Base-by-base conservation (phyloP, 495 filamentous ascomycete species). In the Talaromyces liani region DNA sequence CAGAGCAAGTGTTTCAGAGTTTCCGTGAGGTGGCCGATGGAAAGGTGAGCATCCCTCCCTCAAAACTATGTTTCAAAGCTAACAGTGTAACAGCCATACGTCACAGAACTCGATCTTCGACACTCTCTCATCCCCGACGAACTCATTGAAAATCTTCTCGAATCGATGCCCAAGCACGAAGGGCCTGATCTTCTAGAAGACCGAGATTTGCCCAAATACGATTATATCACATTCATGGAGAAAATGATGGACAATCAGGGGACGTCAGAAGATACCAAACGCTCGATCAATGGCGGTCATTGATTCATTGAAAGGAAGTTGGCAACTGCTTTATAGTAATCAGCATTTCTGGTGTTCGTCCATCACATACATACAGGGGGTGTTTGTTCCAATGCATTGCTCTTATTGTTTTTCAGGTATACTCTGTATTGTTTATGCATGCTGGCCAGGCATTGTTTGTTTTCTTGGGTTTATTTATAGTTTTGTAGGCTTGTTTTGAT, bases 11-110 rank as follows among this genome's bases (percentile, higher is more conserved):
- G 0, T 97, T 92, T 76, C 94, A 98, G 76, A 91, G 87, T 70
- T 98, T 98, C 83, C 85, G 86, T 62, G 94, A 98, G 75, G 94
- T 98, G 27, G 94, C 94, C 12, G 94, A 98, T 80, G 95, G 95
- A 53, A 98, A 98, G 79, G 27, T 27, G 27, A 27, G 27, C 27
- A 27, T 27, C 4, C 27, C 27, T 3, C 27, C 27, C 27, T 27
- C 27, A 5, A 27, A 27, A 1, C 27, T 27, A 27, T 49, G 45
- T 20, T 49, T 49, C 53, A 16, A 20, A 56, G 53, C 53, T 41
- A 61, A 58, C 9, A 65, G 73, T 41, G 74, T 58, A 36, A 18
- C 61, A 88, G 83, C 92, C 94, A 16, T 98, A 97, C 73, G 94
- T 98, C 12, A 98, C 94, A 10, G 94, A 98, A 77, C 87, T 98